Evolutionary conservation across 2,329 filamentous ascomycete genomes (phyloP).

Genomic region (Dactylellina leptospora): DNA sequence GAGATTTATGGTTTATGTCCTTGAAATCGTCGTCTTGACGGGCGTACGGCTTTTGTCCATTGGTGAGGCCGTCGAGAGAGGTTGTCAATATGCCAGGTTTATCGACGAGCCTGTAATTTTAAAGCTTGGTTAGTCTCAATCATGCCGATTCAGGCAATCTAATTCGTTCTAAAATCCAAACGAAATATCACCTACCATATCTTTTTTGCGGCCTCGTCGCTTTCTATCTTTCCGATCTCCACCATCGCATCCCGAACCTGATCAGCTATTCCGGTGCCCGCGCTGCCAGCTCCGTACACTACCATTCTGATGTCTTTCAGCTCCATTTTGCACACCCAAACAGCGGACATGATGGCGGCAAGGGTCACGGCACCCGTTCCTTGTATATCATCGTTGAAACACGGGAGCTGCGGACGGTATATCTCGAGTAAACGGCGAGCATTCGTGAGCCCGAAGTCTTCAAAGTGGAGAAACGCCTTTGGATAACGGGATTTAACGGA

Average conservation of each 20-base stretch:
- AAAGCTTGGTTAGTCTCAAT: not conserved
- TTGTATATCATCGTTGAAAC: conserved; percentile 92
- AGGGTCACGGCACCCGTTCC: conserved; percentile 88
- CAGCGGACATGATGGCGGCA: conserved; percentile 79
- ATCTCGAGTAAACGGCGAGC: conserved; percentile 78
- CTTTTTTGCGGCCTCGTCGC: conserved; percentile 78
- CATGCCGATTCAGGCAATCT: not conserved
- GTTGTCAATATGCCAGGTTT: conserved; percentile 79
- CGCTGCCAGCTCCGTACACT: conserved; percentile 81
- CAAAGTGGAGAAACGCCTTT: conserved; percentile 84
- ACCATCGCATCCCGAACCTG: conserved; percentile 82
- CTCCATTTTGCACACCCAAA: conserved; percentile 73
- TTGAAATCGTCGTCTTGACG: conserved; percentile 72
- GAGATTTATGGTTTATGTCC: conserved; percentile 66
- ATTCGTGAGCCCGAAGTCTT: conserved; percentile 84
- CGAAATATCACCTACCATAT: conserved; percentile 70
- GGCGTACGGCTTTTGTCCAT: conserved; percentile 74
- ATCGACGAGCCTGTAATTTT: conserved; percentile 73
- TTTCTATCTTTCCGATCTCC: conserved; percentile 71
- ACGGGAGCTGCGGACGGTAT: conserved; percentile 77
- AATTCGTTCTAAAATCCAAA: not conserved
- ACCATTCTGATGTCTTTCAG: conserved; percentile 76
- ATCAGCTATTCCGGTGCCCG: conserved; percentile 73
- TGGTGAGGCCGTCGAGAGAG: conserved; percentile 70
- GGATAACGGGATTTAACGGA: conserved; percentile 76